Conservation (phyloP, 2,329 filamentous ascomycete species). For the Xylaria arbuscula region DNA sequence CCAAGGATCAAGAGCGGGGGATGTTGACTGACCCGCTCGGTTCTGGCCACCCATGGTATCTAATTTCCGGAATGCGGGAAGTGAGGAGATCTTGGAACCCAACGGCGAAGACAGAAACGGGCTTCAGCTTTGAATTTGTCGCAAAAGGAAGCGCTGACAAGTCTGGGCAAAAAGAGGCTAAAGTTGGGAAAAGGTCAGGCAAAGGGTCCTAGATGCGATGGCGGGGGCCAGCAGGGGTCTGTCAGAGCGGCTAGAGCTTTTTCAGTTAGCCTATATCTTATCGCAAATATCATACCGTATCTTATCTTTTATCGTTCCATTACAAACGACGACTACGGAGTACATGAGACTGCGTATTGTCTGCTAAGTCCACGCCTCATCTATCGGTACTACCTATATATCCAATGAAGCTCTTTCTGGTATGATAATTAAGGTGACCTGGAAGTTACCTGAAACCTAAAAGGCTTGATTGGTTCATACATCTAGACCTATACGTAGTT, state of each 20-base stretch:
- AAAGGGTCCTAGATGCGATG: conserved; percentile 33
- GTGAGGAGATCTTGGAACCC: neutral
- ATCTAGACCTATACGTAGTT: neutral
- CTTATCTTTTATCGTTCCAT: neutral
- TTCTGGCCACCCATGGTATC: conserved; percentile 72
- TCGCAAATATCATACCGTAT: neutral
- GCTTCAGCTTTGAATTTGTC: conserved; percentile 14
- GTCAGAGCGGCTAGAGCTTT: no score
- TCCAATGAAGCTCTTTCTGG: neutral
- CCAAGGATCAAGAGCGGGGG: conserved; percentile 11
- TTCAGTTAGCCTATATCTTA: neutral
- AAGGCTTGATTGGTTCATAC: neutral
- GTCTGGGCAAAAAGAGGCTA: conserved; percentile 1
- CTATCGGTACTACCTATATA: no score
- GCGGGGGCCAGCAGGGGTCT: conserved; percentile 41
- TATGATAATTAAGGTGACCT: no score
- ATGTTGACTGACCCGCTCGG: conserved; percentile 67
- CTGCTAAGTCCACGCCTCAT: no score
- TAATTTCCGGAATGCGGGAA: neutral
- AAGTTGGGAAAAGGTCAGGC: conserved; percentile 2
- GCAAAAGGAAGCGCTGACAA: neutral
- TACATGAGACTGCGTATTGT: no score
- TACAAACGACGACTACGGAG: no score
- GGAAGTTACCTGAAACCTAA: no score
- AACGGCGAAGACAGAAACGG: conserved; percentile 8